phyloP scores from a whole-genome alignment of 345 rosid genomes.

The Citrus sinensis region DNA sequence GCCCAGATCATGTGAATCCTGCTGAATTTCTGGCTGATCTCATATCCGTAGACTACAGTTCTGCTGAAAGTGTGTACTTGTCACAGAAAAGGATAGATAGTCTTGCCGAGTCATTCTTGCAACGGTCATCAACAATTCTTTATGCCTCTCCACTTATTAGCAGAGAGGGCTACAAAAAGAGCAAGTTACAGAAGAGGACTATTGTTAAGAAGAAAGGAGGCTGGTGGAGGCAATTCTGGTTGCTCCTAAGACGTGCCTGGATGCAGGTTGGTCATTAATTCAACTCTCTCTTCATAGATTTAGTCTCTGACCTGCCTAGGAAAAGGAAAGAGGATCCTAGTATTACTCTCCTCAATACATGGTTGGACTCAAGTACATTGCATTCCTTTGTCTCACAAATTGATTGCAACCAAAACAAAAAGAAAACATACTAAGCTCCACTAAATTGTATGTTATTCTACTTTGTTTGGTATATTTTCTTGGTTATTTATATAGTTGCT shows the following conservation, averaged over 20 bases:
- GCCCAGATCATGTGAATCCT: slow-evolving; percentile 91
- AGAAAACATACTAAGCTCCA: neutral
- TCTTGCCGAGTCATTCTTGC: slow-evolving; percentile 77
- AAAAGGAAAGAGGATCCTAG: neutral
- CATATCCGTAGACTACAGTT: slow-evolving; percentile 86
- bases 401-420: neutral
- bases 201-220: slow-evolving; percentile 47
- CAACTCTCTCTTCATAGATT: slow-evolving; percentile 8
- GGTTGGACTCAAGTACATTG: neutral
- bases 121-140: slow-evolving; percentile 48
- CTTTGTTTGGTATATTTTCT: neutral
- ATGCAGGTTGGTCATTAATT: slow-evolving; percentile 62
- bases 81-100: slow-evolving; percentile 87
- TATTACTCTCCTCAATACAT: neutral
- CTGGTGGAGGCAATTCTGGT: slow-evolving; percentile 88
- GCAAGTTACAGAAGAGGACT: slow-evolving; percentile 34
- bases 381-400: neutral
- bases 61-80: slow-evolving; percentile 67
- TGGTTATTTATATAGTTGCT: neutral
- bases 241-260: slow-evolving; percentile 94
- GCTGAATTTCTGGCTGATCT: slow-evolving; percentile 99
- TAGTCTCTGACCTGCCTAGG: neutral
- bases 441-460: neutral
- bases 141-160: slow-evolving; percentile 63
- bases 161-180: slow-evolving; percentile 29